Base-by-base conservation (phyloP, 371 early-diverging fungal genomes). In the Mucor racemosus region DNA sequence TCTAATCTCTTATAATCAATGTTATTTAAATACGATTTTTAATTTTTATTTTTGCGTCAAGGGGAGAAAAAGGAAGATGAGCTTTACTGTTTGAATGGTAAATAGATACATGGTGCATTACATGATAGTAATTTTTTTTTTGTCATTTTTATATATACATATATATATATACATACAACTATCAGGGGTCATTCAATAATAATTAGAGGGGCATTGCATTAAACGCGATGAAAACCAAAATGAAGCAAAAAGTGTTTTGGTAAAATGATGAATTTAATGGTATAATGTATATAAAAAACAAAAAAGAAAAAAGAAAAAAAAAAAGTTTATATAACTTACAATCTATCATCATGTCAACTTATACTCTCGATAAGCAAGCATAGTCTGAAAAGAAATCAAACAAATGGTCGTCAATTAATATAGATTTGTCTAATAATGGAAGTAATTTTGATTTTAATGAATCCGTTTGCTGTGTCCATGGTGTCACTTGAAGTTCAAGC, bases 351-450 rank as follows among this genome's bases (percentile, higher is more conserved):
- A 14, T 14, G 10, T 50, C 26, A 6, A 21, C 13, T 31, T 53
- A 53, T 31, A 21, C 53, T 56, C 65, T 64, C 46, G 72, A 72
- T 11, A 72, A 35, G 38, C 72, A 72, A 57, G 67, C 65, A 61
- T 72, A 72, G 36, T 56, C 61, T 31, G 62, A 65, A 65, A 72
- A 72, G 58, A 72, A 72, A 35, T 72, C 65, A 33, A 35, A 26
- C 11, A 67, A 40, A 54, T 72, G 72, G 39, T 65, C 58, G 31
- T 72, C 72, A 26, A 60, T 64, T 15, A 60, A 35, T 14, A 38
- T 50, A 19, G 63, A 72, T 7, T 38, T 60, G 19, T 67, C 48
- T 19, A 72, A 54, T 56, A 65, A 55, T 19, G 72, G 72, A 7
- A 68, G 42, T 36, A 72, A 21, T 50, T 61, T 60, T 14, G 44